A percentile compares a stretch with the other conserved stretches of the same genome.
Evolutionary conservation across 2,329 filamentous ascomycete genomes (phyloP).

Genomic region (Colletotrichum filicis): DNA sequence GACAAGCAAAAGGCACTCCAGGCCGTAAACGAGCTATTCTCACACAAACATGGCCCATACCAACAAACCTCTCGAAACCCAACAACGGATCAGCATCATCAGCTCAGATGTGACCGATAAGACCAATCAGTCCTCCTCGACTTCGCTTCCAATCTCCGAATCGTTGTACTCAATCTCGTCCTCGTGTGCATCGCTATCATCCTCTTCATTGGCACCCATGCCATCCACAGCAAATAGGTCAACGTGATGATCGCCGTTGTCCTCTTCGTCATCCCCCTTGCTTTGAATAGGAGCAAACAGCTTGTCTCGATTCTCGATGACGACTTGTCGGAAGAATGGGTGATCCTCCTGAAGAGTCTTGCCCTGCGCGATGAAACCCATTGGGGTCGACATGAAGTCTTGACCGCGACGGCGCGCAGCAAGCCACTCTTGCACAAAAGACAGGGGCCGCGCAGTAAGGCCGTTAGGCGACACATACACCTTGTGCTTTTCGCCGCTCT

Average conservation of each 20-base stretch:
- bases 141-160: constrained; percentile 22
- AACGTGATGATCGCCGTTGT: constrained; percentile 3
- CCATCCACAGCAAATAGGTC: constrained; percentile 24
- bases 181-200: constrained; percentile 26
- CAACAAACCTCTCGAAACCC: background rate
- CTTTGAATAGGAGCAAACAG: constrained; percentile 7
- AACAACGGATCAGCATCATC: background rate
- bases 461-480: background rate
- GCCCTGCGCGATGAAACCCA: constrained; percentile 66
- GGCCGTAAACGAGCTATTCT: background rate
- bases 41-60: background rate
- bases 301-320: constrained; percentile 26
- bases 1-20: background rate
- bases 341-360: constrained; percentile 59
- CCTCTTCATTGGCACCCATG: constrained; percentile 27
- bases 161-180: constrained; percentile 34
- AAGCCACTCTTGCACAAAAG: constrained; percentile 68
- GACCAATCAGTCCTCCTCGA: background rate
- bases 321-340: constrained; percentile 58
- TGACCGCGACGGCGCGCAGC: constrained; percentile 63
- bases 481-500: background rate
- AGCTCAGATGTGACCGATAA: background rate
- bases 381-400: constrained; percentile 68
- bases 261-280: background rate
- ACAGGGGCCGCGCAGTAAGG: constrained; percentile 49